Conservation (phyloP, 2,329 filamentous ascomycete species). For the Setomelanomma holmii region DNA sequence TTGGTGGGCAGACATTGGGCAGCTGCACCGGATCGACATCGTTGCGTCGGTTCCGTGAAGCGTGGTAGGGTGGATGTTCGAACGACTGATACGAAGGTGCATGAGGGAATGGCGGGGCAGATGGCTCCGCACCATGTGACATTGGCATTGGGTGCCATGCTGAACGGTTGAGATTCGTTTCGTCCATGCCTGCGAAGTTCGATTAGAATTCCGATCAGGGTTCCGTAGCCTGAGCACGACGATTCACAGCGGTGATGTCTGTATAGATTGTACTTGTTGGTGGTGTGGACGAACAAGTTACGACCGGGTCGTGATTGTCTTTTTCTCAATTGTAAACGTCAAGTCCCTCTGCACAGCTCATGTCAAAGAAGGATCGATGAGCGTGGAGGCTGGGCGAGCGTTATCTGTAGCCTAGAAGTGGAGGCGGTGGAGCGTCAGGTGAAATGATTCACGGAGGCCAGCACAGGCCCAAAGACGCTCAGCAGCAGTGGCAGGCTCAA, state of each 20-base stretch:
- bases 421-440: constrained; percentile 20
- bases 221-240: too few relatives aligned
- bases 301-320: background rate
- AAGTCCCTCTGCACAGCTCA: background rate
- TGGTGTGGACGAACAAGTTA: background rate
- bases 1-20: background rate
- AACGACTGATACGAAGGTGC: constrained; percentile 20
- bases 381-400: constrained; percentile 7
- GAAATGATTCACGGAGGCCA: constrained; percentile 26
- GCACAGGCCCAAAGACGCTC: constrained; percentile 14
- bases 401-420: constrained; percentile 23
- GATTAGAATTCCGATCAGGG: too few relatives aligned
- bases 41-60: background rate
- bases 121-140: constrained; percentile 24
- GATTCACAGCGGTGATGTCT: background rate
- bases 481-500: constrained; percentile 9
- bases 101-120: constrained; percentile 26
- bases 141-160: constrained; percentile 26
- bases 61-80: constrained; percentile 14
- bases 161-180: constrained; percentile 27
- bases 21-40: background rate
- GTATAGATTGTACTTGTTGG: background rate
- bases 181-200: constrained; percentile 28
- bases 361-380: background rate
- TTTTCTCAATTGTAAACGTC: background rate